Percentiles rank a stretch among this genome's conserved stretches.
Conservation (phyloP, 2,329 filamentous ascomycete genomes). For the Cladophialophora carrionii region DNA sequence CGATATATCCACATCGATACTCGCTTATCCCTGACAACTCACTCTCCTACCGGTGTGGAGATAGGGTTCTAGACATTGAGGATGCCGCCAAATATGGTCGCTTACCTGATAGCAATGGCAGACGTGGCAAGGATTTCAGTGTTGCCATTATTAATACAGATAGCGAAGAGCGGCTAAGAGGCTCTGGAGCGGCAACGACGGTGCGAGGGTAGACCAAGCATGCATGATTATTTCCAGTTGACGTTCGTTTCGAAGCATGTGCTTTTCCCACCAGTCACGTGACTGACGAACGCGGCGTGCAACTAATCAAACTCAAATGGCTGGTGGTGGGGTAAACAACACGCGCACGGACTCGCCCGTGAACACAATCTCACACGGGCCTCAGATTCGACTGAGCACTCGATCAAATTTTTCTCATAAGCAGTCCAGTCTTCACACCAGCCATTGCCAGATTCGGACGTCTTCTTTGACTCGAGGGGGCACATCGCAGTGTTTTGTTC, state of each 20-base stretch:
- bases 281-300: not conserved
- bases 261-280: not conserved
- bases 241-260: slow-evolving; percentile 18
- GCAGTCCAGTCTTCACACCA: not conserved
- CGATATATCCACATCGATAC: slow-evolving; percentile 17
- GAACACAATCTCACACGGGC: not conserved
- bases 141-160: slow-evolving; percentile 22
- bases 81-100: slow-evolving; percentile 8
- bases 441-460: slow-evolving; percentile 4
- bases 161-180: slow-evolving; percentile 5
- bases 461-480: not conserved
- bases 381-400: not conserved
- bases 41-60: slow-evolving; percentile 1
- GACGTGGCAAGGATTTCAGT: slow-evolving; percentile 10
- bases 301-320: slow-evolving; percentile 2
- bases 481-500: not conserved
- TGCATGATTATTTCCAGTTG: not conserved
- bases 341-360: not conserved
- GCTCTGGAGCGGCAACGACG: not conserved
- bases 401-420: not conserved
- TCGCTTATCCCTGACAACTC: slow-evolving; percentile 2
- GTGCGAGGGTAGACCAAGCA: slow-evolving; percentile 3
- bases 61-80: slow-evolving; percentile 11
- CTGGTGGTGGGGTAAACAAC: slow-evolving; percentile 4
- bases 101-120: slow-evolving; percentile 12